Base-by-base conservation (phyloP, 73 alveolate species). In the Paraurostyla sp. region DNA sequence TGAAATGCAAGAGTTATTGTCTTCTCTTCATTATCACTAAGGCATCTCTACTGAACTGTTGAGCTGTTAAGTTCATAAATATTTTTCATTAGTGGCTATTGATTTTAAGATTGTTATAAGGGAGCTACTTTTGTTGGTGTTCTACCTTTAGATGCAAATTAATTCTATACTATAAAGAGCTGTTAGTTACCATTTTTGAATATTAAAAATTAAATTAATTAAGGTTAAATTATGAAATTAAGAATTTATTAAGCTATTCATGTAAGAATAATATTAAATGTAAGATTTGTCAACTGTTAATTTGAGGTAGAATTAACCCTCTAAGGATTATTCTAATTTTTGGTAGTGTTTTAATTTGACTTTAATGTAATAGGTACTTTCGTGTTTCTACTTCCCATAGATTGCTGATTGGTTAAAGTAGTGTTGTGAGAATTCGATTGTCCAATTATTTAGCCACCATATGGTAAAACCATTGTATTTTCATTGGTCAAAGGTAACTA, bases 31-130 rank as follows among this genome's bases (percentile, higher is more conserved):
- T 32, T 1, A 0, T 65, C 56, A 16, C 60, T 65, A 4, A 65
- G 58, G 1, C 35, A 4, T 65, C 82, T 25, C 46, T 65, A 65
- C 22, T 65, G 32, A 16, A 22, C 15, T 1, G 56, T 11, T 1
- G 82, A 65, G 4, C 35, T 65, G 36, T 65, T 65, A 33, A 65
- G 41, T 40, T 65, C 82, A 65, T 65, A 65, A 6, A 65, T 65
- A 38, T 65, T 65, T 40, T 22, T 65, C 36, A 65, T 1, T 18
- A 65, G 15, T 36, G 82, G 32, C 41, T 65, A 40, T 16, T 22
- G 50, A 7, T 9, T 27, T 60, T 25, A 60, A 45, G 57, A 18
- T 45, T 11, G 57, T 45, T 13, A 13, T 45, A 13, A 13, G 57
- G 18, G 57, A 45, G 57, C 18, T 13, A 13, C 57, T 45, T 13